Evolutionary conservation across 176 grass and related monocot genomes (phyloP).

Genomic region (Luzula sylvatica): DNA sequence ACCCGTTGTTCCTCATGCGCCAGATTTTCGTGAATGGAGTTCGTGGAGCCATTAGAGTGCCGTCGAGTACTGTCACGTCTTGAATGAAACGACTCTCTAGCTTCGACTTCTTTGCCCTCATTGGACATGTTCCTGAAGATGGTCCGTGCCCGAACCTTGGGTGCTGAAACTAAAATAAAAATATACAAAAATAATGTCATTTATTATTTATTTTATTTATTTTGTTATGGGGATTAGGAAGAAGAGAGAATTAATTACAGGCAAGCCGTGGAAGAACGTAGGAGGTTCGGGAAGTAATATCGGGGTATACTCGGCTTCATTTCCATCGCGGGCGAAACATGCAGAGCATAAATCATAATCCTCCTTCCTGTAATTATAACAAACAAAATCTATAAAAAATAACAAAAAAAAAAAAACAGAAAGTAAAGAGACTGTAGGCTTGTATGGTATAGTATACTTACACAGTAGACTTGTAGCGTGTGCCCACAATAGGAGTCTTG

Average conservation of each 20-base stretch:
- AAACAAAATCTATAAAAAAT: constrained; percentile 3
- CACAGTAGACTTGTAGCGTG: constrained; percentile 79
- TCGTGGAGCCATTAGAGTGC: constrained; percentile 50
- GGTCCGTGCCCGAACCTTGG: neutral
- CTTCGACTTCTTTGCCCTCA: constrained; percentile 26
- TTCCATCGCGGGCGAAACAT: constrained; percentile 66
- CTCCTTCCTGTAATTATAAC: constrained; percentile 45
- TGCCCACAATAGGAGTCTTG: constrained; percentile 61
- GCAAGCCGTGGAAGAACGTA: constrained; percentile 16
- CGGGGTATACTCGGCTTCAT: constrained; percentile 36
- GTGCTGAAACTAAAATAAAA: constrained; percentile 23
- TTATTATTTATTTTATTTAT: neutral
- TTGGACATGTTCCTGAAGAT: neutral
- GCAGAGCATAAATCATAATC: constrained; percentile 77
- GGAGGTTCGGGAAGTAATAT: constrained; percentile 35
- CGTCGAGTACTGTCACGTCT: constrained; percentile 68
- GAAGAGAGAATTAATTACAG: constrained; percentile 24
- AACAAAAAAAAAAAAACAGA: neutral
- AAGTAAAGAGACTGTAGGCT: too few relatives aligned
- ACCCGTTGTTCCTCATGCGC: constrained; percentile 65
- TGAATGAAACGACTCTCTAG: constrained; percentile 44
- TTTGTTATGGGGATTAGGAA: constrained; percentile 1
- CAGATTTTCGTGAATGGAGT: constrained; percentile 76
- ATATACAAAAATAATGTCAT: neutral
- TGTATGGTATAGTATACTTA: too few relatives aligned